These are phyloP conservation scores for Talaromyces ruber DNA, from an alignment of 495 filamentous ascomycete genomes.

Conservation along the genomic window DNA sequence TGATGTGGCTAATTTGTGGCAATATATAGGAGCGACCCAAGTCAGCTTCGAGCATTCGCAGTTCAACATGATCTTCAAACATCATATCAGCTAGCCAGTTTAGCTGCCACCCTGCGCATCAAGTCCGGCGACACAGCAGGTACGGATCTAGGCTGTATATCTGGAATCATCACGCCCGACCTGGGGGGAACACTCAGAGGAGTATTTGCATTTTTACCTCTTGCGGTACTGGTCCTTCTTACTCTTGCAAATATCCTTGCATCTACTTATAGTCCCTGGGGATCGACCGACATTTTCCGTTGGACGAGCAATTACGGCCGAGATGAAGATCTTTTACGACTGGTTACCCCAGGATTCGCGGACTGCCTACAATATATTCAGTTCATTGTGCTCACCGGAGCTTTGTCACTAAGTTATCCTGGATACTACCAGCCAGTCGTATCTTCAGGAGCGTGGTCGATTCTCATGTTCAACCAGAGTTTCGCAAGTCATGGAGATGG, in stretches of 20 bases:
- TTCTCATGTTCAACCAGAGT: constrained; percentile 88
- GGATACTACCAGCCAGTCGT: constrained; percentile 90
- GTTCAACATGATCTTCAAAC: constrained; percentile 69
- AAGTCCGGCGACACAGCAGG: constrained; percentile 59
- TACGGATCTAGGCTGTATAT: constrained; percentile 69
- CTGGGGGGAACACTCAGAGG: constrained; percentile 54
- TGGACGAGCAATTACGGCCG: constrained; percentile 96
- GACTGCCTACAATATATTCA: constrained; percentile 98
- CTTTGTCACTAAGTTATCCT: constrained; percentile 79
- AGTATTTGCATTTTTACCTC: constrained; percentile 68
- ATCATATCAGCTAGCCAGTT: constrained; percentile 74
- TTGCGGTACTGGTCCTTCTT: constrained; percentile 69
- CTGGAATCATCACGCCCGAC: constrained; percentile 72
- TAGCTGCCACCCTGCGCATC: constrained; percentile 60
- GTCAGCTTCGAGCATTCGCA: constrained; percentile 61
- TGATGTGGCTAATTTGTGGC: neutral
- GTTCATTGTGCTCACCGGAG: constrained; percentile 81
- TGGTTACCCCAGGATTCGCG: constrained; percentile 93
- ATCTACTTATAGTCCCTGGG: constrained; percentile 88
- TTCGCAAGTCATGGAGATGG: constrained; percentile 63
- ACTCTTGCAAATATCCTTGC: constrained; percentile 75
- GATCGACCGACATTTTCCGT: constrained; percentile 75
- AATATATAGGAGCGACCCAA: constrained; percentile 36
- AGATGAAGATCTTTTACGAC: constrained; percentile 81
- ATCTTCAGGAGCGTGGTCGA: constrained; percentile 79